A percentile compares a stretch with the other conserved stretches of the same genome.
These are phyloP conservation scores for Phyllosticta citribraziliensis DNA, from an alignment of 2,329 filamentous ascomycete species.

Conservation along the genomic window DNA sequence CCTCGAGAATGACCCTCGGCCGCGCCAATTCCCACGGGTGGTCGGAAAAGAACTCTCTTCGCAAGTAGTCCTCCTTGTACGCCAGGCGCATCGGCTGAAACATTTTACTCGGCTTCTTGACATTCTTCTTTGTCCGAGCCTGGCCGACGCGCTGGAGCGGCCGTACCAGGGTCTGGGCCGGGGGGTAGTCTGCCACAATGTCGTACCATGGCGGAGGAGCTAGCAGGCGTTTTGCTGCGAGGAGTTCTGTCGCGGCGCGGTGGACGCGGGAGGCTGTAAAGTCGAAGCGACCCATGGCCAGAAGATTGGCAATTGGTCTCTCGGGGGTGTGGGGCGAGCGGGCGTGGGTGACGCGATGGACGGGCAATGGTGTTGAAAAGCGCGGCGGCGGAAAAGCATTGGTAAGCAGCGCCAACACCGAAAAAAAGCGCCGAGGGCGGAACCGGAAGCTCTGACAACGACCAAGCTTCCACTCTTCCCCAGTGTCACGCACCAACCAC, in stretches of 20 bases:
- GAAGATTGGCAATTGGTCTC: background rate
- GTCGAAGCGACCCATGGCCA: conserved; percentile 42
- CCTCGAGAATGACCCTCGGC: conserved; percentile 74
- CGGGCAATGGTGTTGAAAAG: conserved; percentile 23
- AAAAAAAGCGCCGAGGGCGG: background rate
- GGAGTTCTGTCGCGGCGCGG: conserved; percentile 40
- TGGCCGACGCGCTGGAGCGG: conserved; percentile 29
- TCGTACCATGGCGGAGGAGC: conserved; percentile 48
- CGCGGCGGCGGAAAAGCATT: background rate
- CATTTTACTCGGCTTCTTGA: conserved; percentile 58
- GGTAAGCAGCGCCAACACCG: background rate
- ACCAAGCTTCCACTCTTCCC: background rate
- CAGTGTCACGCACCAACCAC: background rate
- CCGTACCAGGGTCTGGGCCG: conserved; percentile 50
- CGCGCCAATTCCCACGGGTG: conserved; percentile 96
- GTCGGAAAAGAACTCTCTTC: conserved; percentile 76
- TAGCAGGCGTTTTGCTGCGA: conserved; percentile 28
- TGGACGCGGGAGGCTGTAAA: conserved; percentile 43
- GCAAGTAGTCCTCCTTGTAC: conserved; percentile 76
- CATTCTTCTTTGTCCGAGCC: conserved; percentile 32
- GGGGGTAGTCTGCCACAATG: conserved; percentile 48
- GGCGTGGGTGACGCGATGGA: background rate
- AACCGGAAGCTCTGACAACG: background rate
- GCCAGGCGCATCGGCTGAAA: conserved; percentile 70
- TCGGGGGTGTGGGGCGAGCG: background rate